Conservation (phyloP, 164 flowering plant species). For the Vitis rotundifolia region DNA sequence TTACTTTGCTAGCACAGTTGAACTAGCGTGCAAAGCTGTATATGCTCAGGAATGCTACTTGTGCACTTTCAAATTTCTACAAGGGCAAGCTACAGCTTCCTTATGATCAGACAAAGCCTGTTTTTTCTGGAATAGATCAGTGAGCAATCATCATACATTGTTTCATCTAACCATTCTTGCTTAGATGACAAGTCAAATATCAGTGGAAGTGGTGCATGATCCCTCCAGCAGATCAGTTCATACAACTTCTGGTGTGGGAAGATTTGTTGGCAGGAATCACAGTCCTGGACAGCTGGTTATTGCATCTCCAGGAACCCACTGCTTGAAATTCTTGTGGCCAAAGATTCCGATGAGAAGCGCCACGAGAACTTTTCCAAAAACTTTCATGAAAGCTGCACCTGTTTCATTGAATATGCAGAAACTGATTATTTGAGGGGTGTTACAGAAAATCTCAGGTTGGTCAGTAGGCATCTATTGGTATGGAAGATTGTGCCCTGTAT, state of each 20-base stretch:
- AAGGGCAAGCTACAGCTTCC: constrained; percentile 60
- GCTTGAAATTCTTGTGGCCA: constrained; percentile 88
- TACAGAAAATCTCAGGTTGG: no score
- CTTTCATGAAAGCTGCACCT: no score
- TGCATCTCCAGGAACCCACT: constrained; percentile 86
- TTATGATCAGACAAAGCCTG: constrained; percentile 35
- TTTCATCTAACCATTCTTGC: no score
- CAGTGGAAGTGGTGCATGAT: constrained; percentile 28
- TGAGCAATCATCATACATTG: no score
- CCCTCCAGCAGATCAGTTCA: constrained; percentile 77
- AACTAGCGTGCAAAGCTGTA: constrained; percentile 48
- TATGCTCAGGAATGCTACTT: constrained; percentile 56
- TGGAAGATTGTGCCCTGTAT: no score
- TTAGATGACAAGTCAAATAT: no score
- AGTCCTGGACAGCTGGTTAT: constrained; percentile 90
- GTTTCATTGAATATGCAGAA: no score
- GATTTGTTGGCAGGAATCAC: constrained; percentile 81
- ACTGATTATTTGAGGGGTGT: no score
- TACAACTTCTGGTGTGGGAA: constrained; percentile 83
- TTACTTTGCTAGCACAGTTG: constrained; percentile 42
- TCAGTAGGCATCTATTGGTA: no score
- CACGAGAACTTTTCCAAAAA: no score
- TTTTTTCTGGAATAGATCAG: no score
- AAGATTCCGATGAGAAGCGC: constrained; percentile 48
- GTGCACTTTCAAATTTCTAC: constrained; percentile 56